Base-by-base conservation (phyloP, 2,329 filamentous ascomycete species). In the Zymoseptoria brevis region DNA sequence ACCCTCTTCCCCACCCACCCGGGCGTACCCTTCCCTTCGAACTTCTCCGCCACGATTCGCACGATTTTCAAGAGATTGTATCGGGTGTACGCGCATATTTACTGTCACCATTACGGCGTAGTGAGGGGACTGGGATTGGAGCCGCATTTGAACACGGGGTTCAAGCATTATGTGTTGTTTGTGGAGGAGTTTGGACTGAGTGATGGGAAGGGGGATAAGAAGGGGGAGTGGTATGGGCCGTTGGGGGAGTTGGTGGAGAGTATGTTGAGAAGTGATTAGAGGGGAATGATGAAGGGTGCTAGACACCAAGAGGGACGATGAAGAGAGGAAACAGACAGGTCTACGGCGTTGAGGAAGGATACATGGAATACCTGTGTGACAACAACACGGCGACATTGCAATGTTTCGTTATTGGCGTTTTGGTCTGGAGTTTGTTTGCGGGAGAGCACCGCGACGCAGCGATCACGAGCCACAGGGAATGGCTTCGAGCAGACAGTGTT, bases 61-160 rank as follows among this genome's bases (percentile, higher is more conserved):
- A 94, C 96, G 77, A 97, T 99, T 88, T 97, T 99, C 85, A 99
- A 99, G 83, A 88, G 94, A 72, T 87, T 99, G 79, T 99, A 97
- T 81, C 89, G 94, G 60, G 93, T 96, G 67, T 99, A 99, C 72
- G 88, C 94, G 53, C 94, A 99, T 75, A 85, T 99, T 62, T 99
- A 99, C 80, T 96, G 96, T 83, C 90, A 92, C 59, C 94, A 99
- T 75, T 99, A 99, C 77, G 92, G 92, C 41, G 92, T 99, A 66
- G 88, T 99, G 67, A 88, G 95, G 60, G 91, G 96, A 73, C 83
- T 99, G 48, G 94, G 94, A 21, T 83, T 99, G 60, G 94, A 99
- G 76, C 92, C 95, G 51, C 94, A 99, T 75, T 83, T 99, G 66
- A 99, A 99, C 77, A 99, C 94, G 13, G 96, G 90, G 77, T 99